Percentiles rank a stretch among this genome's conserved stretches.
These are phyloP conservation scores for Linum trigynum DNA, from an alignment of 345 rosid species.

Conservation along the genomic window DNA sequence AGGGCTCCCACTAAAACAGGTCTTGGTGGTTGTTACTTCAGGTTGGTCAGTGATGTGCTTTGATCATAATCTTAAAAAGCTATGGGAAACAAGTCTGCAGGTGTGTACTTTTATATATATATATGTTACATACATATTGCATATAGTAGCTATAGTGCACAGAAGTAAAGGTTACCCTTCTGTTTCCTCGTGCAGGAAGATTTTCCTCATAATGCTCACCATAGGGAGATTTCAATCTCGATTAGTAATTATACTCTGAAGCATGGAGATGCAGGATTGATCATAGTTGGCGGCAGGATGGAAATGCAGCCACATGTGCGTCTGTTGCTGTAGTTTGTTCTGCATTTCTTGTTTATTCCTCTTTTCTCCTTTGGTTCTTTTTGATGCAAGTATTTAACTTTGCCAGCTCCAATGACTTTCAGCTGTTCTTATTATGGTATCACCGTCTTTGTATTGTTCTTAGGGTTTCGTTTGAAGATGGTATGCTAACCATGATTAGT, in stretches of 20 bases:
- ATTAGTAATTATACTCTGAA: conserved; percentile 79
- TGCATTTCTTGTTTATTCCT: neutral
- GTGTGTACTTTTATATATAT: conserved; percentile 15
- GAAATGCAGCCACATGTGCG: conserved; percentile 88
- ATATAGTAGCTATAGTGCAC: neutral
- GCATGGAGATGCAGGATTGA: conserved; percentile 80
- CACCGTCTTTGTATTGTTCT: neutral
- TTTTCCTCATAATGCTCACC: conserved; percentile 89
- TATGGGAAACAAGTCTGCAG: conserved; percentile 94
- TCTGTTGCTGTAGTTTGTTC: conserved; percentile 1
- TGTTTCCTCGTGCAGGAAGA: conserved; percentile 42
- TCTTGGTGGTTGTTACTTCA: conserved; percentile 89
- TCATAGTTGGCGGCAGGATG: conserved; percentile 94
- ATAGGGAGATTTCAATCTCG: conserved; percentile 69
- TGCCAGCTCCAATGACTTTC: neutral
- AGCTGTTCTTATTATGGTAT: neutral
- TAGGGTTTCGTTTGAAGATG: neutral
- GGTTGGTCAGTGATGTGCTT: conserved; percentile 95
- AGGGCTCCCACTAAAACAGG: conserved; percentile 83
- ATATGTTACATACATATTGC: neutral
- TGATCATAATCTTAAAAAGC: conserved; percentile 89
- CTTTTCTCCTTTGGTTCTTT: neutral
- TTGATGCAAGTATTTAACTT: neutral
- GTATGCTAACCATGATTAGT: neutral
- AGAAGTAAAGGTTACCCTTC: neutral